Percentiles rank a stretch among this genome's conserved stretches.
These are phyloP conservation scores for Suillus spraguei DNA, from an alignment of 768 basidiomycete genomes.

Conservation along the genomic window DNA sequence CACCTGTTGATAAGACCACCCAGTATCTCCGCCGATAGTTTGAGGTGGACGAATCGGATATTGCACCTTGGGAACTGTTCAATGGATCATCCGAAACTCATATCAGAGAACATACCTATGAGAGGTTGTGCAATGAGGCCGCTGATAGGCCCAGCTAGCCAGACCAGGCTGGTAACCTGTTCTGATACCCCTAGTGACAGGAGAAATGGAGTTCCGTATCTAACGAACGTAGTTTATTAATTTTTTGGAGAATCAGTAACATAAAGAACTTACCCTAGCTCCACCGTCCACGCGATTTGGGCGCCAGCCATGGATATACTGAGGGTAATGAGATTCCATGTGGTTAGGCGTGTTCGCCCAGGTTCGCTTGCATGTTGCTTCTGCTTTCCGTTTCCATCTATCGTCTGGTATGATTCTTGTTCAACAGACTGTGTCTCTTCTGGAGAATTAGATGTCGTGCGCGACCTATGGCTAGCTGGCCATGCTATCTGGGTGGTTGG, in stretches of 20 bases:
- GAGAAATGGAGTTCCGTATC: constrained; percentile 95
- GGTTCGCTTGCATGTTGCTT: constrained; percentile 22
- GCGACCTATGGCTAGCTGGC: constrained; percentile 50
- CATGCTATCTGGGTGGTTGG: constrained; percentile 81
- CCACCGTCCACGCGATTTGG: constrained; percentile 95
- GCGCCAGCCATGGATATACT: constrained; percentile 94
- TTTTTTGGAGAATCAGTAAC: neutral
- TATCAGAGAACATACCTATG: constrained; percentile 64
- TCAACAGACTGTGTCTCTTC: constrained; percentile 26
- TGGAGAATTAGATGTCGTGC: constrained; percentile 25
- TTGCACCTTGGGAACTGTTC: constrained; percentile 61
- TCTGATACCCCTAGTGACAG: constrained; percentile 81
- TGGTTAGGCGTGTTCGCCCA: constrained; percentile 33
- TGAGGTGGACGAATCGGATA: constrained; percentile 92
- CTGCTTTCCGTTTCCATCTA: constrained; percentile 32
- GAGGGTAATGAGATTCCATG: constrained; percentile 79
- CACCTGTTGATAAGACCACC: constrained; percentile 85
- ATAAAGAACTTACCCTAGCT: constrained; percentile 70
- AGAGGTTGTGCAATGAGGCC: constrained; percentile 96
- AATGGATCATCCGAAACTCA: constrained; percentile 10
- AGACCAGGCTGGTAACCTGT: constrained; percentile 90
- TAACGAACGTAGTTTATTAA: constrained; percentile 30
- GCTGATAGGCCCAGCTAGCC: constrained; percentile 94
- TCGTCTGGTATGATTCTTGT: constrained; percentile 33
- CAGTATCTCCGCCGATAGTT: constrained; percentile 91